Evolutionary conservation across 202 grass and related monocot species (phyloP).

Genomic region (Panicum hallii): DNA sequence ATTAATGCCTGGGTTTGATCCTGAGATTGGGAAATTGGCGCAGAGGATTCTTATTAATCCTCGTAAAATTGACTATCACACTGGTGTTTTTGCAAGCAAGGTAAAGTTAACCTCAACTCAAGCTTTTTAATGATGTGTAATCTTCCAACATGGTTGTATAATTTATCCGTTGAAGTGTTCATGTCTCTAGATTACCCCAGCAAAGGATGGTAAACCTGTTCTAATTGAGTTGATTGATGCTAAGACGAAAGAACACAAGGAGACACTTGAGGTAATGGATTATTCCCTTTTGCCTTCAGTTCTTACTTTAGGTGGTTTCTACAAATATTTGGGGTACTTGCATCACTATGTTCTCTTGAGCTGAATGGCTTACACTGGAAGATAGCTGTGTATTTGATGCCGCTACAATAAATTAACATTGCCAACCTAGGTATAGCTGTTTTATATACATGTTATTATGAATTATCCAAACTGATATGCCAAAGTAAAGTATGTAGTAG

Average conservation of each 20-base stretch:
- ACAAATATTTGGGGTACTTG: background rate
- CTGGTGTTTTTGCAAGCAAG: slow-evolving; percentile 94
- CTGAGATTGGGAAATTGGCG: slow-evolving; percentile 92
- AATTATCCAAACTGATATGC: slow-evolving; percentile 1
- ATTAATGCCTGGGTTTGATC: slow-evolving; percentile 97
- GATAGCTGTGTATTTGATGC: background rate
- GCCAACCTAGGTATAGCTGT: background rate
- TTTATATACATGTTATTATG: slow-evolving; percentile 11
- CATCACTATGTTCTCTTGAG: slow-evolving; percentile 32
- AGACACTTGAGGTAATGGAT: slow-evolving; percentile 72
- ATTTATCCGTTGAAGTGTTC: slow-evolving; percentile 35
- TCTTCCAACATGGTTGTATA: slow-evolving; percentile 3
- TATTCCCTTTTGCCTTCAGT: background rate
- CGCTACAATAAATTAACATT: slow-evolving; percentile 6
- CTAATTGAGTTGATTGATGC: slow-evolving; percentile 95
- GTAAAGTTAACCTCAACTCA: slow-evolving; percentile 56
- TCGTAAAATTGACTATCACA: slow-evolving; percentile 91
- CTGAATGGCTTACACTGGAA: slow-evolving; percentile 5
- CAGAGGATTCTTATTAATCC: slow-evolving; percentile 94
- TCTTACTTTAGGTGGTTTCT: background rate
- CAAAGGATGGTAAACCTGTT: slow-evolving; percentile 89
- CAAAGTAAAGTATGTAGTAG: slow-evolving; percentile 8
- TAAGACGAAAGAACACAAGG: slow-evolving; percentile 90
- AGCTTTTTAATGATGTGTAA: slow-evolving; percentile 8
- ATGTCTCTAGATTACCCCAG: slow-evolving; percentile 58